A percentile compares a stretch with the other conserved stretches of the same genome.
These are phyloP conservation scores for Metroxylon sagu DNA, from an alignment of 176 grass and related monocot genomes.

Conservation along the genomic window DNA sequence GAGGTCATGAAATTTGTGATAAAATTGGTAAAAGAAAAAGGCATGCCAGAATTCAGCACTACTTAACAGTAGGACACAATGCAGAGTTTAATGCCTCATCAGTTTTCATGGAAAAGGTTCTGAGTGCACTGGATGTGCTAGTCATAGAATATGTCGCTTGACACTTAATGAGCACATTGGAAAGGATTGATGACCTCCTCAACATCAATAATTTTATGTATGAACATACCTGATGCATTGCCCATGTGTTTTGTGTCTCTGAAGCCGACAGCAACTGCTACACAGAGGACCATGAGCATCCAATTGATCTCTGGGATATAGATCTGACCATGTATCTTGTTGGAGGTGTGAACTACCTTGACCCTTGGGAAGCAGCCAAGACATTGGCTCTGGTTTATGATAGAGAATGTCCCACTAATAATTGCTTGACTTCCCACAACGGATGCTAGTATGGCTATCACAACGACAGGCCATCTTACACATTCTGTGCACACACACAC, in stretches of 20 bases:
- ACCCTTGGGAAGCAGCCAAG: conserved; percentile 18
- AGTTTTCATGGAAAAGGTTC: no score
- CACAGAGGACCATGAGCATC: conserved; percentile 13
- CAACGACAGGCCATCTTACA: conserved; percentile 12
- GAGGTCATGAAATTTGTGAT: no score
- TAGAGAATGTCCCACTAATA: conserved; percentile 16
- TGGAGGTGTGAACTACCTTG: conserved; percentile 20
- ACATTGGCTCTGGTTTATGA: conserved; percentile 17
- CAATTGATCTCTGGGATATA: conserved; percentile 19
- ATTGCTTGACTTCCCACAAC: conserved; percentile 16
- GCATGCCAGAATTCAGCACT: no score
- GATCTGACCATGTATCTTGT: conserved; percentile 15
- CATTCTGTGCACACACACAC: not conserved
- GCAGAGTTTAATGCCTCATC: no score
- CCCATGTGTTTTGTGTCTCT: conserved; percentile 16
- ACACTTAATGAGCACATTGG: no score
- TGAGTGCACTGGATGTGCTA: no score
- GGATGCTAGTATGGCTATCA: conserved; percentile 16
- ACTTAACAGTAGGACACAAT: no score
- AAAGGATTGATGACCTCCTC: no score
- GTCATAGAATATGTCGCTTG: no score
- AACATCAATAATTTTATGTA: no score
- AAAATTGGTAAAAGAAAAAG: no score
- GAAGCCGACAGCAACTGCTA: conserved; percentile 13
- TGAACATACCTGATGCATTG: conserved; percentile 16